Base-by-base conservation (phyloP, 306 rosid genomes). In the Inga laurina region DNA sequence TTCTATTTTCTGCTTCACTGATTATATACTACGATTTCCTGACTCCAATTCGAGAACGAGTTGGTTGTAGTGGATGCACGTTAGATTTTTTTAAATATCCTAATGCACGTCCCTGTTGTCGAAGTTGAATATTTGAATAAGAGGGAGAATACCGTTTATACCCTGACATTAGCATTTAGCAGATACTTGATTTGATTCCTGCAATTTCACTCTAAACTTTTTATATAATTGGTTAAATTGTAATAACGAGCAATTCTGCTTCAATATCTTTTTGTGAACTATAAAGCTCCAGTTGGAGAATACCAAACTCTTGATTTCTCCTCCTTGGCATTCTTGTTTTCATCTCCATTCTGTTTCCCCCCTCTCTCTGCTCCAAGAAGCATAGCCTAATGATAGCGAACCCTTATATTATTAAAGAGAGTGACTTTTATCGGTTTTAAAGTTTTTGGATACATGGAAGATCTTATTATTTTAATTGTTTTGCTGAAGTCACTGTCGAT, bases 241-340 rank as follows among this genome's bases (percentile, higher is more conserved):
- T 68, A 43, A 61, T 75, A 11, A 39, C 32, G 59, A 16, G 52
- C 18, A 75, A 19, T 82, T 24, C 22, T 12, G 34, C 57, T 35
- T 0, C n/a, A 37, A 41, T 52, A 10, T 6, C 44, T 75, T 37
- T 24, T 56, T 56, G 24, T 68, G 4, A 68, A 75, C 35, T 21
- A 22, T 59, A 59, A 34, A 75, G 67, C 37, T 22, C 52, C 57
- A 12, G 72, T 56, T 56, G 65, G 9, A 68, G 34, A 68, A 35
- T 35, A 35, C 37, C 37, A 35, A 35, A 76, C 61, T 44, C 66
- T 14, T 34, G 54, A 76, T 76, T 56, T 39, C 66, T 69, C 22
- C 56, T 61, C n/a, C 66, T 70, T 79, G 34, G 18, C 52, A 75
- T 35, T 69, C 78, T 44, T 76, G 18, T 70, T 8, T n/a, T 51